phyloP scores from a whole-genome alignment of 345 rosid species.

The Citrus unshiu region DNA sequence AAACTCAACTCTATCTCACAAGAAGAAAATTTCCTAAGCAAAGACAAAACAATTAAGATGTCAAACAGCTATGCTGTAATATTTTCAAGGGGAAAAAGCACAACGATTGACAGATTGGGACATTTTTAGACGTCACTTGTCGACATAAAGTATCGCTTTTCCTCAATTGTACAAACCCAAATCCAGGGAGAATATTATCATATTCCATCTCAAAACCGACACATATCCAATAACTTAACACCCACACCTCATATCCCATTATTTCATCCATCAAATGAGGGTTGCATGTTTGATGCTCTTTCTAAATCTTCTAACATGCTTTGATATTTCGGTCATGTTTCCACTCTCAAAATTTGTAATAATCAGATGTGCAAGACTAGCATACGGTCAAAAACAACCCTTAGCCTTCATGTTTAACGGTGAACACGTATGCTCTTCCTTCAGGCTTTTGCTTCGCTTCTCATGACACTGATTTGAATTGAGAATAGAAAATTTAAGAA shows the following conservation, averaged over 20 bases:
- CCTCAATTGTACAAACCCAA: neutral
- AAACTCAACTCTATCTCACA: neutral
- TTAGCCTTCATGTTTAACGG: constrained; percentile 7
- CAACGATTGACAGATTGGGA: neutral
- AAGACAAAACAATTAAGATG: neutral
- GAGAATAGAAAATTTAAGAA: neutral
- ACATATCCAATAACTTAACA: neutral
- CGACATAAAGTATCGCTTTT: neutral
- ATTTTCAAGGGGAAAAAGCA: neutral
- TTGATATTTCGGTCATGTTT: neutral
- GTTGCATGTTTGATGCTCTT: neutral
- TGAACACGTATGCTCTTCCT: constrained; percentile 3
- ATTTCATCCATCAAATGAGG: neutral
- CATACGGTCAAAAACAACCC: neutral
- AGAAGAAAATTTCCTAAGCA: neutral
- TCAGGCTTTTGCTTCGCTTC: constrained; percentile 11
- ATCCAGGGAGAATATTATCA: neutral
- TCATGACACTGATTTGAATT: neutral
- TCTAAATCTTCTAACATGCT: constrained; percentile 1
- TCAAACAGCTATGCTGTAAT: neutral
- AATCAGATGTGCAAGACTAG: neutral
- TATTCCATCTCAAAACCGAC: constrained; percentile 9
- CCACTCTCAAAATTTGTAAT: neutral
- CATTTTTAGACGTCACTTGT: neutral
- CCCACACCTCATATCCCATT: neutral